Percentiles rank a stretch among this genome's conserved stretches.
Conservation (phyloP, 768 basidiomycete genomes). For the Psilocybe cyanescens region DNA sequence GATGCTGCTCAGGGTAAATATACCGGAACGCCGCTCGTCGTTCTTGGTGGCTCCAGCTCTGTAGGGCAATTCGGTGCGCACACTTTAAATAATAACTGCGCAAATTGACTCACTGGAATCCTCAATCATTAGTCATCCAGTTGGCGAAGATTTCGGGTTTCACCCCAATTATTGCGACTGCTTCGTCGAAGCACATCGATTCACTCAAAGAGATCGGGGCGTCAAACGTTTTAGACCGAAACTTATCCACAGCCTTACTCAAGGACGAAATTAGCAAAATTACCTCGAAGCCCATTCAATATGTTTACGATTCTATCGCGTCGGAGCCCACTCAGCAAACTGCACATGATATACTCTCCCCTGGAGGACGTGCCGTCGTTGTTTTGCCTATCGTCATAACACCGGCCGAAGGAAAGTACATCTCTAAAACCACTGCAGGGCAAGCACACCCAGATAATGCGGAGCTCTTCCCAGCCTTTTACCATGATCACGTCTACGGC, state of each 20-base stretch:
- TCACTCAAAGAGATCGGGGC: constrained; percentile 39
- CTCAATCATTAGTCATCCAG: constrained; percentile 13
- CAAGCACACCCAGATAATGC: constrained; percentile 19
- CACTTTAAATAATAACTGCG: not conserved
- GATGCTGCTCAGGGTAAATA: constrained; percentile 42
- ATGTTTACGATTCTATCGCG: constrained; percentile 4
- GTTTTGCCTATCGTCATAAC: not conserved
- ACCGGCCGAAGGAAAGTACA: not conserved
- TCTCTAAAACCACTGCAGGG: constrained; percentile 37
- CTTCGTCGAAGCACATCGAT: constrained; percentile 36
- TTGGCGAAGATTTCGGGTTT: constrained; percentile 36
- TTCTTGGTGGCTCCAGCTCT: constrained; percentile 52
- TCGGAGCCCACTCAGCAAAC: constrained; percentile 1
- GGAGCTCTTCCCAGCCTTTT: constrained; percentile 13
- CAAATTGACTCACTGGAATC: not conserved
- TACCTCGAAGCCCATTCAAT: constrained; percentile 12
- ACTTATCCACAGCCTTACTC: constrained; percentile 10
- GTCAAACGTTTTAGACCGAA: constrained; percentile 40
- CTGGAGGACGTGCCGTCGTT: constrained; percentile 1
- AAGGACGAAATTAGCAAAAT: constrained; percentile 22
- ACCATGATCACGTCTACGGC: constrained; percentile 15
- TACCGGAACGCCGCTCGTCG: constrained; percentile 45
- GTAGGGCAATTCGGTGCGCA: constrained; percentile 51
- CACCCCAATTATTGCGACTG: constrained; percentile 41
- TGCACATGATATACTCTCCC: constrained; percentile 2